phyloP scores from a whole-genome alignment of 305 asterid genomes.

The Coffea humblotiana region DNA sequence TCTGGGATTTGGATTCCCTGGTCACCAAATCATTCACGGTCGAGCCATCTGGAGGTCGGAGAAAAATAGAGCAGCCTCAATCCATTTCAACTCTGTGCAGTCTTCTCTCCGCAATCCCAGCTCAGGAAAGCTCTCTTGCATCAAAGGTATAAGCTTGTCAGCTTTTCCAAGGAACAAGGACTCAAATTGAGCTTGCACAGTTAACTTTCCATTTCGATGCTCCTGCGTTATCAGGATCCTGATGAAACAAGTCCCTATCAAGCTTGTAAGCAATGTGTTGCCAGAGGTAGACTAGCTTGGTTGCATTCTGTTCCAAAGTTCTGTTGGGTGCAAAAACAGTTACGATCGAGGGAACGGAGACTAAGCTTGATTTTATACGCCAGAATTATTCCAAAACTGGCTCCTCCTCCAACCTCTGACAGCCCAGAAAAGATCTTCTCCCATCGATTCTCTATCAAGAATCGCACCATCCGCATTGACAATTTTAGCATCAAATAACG shows the following conservation, averaged over 20 bases:
- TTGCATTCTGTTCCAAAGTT: slow-evolving; percentile 7
- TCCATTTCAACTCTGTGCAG: slow-evolving; percentile 39
- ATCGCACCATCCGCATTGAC: too few species aligned
- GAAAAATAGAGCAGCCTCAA: slow-evolving; percentile 34
- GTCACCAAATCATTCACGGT: slow-evolving; percentile 27
- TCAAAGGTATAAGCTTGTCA: slow-evolving; percentile 27
- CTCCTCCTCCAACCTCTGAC: slow-evolving; percentile 43
- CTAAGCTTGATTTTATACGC: slow-evolving; percentile 34
- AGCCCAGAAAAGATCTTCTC: slow-evolving; percentile 31
- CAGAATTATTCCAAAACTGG: slow-evolving; percentile 39
- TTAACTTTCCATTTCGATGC: slow-evolving; percentile 1
- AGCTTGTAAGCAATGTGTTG: slow-evolving; percentile 28
- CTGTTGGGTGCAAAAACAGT: slow-evolving; percentile 35
- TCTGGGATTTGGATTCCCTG: slow-evolving; percentile 31
- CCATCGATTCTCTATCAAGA: too few species aligned
- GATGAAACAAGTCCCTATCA: slow-evolving; percentile 33
- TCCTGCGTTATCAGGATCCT: slow-evolving; percentile 27
- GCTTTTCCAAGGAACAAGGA: slow-evolving; percentile 37
- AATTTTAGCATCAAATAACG: too few species aligned
- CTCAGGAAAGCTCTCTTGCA: slow-evolving; percentile 13
- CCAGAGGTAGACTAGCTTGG: slow-evolving; percentile 37
- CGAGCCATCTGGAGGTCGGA: slow-evolving; percentile 45
- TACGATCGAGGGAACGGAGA: slow-evolving; percentile 34
- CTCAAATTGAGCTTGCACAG: slow-evolving; percentile 39
- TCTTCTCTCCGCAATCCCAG: slow-evolving; percentile 35